Conservation (phyloP, 345 rosid species). For the Gynandropsis gynandra region DNA sequence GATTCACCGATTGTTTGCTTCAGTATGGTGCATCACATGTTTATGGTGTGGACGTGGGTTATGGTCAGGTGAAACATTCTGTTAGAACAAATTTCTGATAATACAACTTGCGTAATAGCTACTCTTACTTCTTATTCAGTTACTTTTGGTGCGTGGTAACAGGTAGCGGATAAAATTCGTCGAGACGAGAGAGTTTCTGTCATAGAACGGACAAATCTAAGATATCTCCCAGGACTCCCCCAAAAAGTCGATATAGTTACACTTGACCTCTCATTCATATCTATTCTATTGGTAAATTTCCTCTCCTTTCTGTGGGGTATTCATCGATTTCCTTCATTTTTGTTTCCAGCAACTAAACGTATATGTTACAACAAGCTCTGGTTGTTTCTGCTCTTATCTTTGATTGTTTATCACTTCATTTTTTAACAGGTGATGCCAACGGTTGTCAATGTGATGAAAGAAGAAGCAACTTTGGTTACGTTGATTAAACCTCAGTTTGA, state of each 20-base stretch:
- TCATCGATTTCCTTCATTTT: not conserved
- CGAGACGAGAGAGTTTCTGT: slow-evolving; percentile 63
- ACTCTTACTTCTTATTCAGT: slow-evolving; percentile 10
- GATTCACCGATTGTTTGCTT: slow-evolving; percentile 92
- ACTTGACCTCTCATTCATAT: slow-evolving; percentile 91
- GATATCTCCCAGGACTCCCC: slow-evolving; percentile 78
- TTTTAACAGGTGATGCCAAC: slow-evolving; percentile 81
- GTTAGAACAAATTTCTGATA: not conserved
- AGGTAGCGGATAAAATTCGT: slow-evolving; percentile 92
- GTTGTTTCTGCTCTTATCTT: no score
- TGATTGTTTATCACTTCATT: no score
- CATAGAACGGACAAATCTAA: slow-evolving; percentile 77
- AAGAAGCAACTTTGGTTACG: slow-evolving; percentile 61
- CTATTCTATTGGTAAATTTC: slow-evolving; percentile 64
- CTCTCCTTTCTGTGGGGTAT: not conserved
- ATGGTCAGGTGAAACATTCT: slow-evolving; percentile 64
- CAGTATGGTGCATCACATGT: slow-evolving; percentile 86
- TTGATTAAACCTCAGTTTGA: slow-evolving; percentile 92
- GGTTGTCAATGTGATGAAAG: slow-evolving; percentile 75
- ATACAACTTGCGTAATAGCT: not conserved
- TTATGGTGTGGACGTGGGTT: slow-evolving; percentile 96
- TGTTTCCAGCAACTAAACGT: not conserved
- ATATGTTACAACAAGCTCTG: no score
- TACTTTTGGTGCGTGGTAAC: slow-evolving; percentile 10
- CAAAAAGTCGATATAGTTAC: slow-evolving; percentile 89